Evolutionary conservation across 108 stramenopile species (phyloP), one percentile per base, ranked within the genome.

Genomic region (Chaetoceros muelleri): DNA sequence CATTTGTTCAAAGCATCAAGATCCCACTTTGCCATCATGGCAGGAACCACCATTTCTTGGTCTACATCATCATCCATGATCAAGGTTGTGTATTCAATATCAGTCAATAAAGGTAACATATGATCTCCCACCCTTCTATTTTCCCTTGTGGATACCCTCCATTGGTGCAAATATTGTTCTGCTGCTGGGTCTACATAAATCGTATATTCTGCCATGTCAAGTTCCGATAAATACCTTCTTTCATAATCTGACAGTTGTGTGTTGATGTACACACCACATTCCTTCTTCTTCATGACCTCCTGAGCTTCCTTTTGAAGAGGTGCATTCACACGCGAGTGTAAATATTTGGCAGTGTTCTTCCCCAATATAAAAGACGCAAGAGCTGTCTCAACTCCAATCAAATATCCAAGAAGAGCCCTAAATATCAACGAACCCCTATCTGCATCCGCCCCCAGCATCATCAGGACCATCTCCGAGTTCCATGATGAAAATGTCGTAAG

Each of bases 391-490:
- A 82, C 57, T 21, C 86, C 86, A 55, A 87, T 64, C 7, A 87
- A 24, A 28, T 82, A 87, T 28, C 86, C 86, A 57, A 87, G 73
- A 26, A 80, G 24, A 19, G 80, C 80, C 5, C 72, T 59, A n/a
- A 68, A 23, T 0, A 84, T 52, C 44, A 77, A 73, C 27, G 52
- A 57, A 1, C 57, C 62, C 0, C 65, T 52, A 48, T 58, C 57
- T 16, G 69, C 52, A 22, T 53, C 59, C 3, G 52, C 73, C 1
- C 71, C 60, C 2, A 79, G 79, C 21, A 73, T 70, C 60, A 81
- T 61, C 73, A 87, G 61, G 0, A 82, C 76, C 84, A 82, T 82
- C 60, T 74, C 79, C 2, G 81, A 64, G 48, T 82, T 82, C 80
- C 80, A 85, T 23, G 68, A 71, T 3, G 66, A 65, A 57, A 82